Conservation (phyloP, 2,329 filamentous ascomycete species). For the Coleophoma cylindrospora region DNA sequence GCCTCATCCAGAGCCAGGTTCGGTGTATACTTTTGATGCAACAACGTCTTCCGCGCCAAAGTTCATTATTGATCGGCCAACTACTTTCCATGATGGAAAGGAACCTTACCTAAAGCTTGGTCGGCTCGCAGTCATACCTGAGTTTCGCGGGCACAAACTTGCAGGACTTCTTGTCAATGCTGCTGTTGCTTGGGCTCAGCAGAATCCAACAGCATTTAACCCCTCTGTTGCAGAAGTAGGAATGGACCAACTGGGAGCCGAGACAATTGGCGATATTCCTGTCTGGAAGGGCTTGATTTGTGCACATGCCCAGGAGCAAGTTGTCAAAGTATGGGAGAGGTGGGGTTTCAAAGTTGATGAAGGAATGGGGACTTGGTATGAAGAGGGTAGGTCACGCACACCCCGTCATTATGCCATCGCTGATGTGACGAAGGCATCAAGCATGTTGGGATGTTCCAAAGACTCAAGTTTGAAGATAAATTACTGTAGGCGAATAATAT, state of each 20-base stretch:
- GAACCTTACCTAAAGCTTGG: conserved; percentile 83
- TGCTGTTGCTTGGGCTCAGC: conserved; percentile 61
- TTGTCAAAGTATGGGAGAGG: conserved; percentile 60
- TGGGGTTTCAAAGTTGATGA: conserved; percentile 73
- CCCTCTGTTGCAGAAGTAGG: conserved; percentile 33
- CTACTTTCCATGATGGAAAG: conserved; percentile 49
- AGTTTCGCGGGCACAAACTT: conserved; percentile 62
- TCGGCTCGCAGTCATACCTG: conserved; percentile 63
- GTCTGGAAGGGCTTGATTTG: conserved; percentile 72
- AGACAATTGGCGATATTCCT: conserved; percentile 36
- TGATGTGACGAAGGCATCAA: conserved; percentile 75
- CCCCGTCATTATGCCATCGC: too few species aligned
- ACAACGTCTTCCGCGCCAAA: conserved; percentile 4
- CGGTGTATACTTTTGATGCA: conserved; percentile 6
- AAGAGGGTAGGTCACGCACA: conserved; percentile 53
- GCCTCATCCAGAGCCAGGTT: conserved; percentile 48
- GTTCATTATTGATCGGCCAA: conserved; percentile 26
- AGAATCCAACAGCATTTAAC: conserved; percentile 53
- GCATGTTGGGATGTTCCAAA: not conserved
- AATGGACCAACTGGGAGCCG: conserved; percentile 37
- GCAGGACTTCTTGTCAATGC: conserved; percentile 61
- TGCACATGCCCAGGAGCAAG: conserved; percentile 70
- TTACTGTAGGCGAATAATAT: not conserved
- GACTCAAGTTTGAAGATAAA: not conserved
- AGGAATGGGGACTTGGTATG: conserved; percentile 70